These are phyloP conservation scores for Echites panduratus DNA, from an alignment of 257 asterid species.

Conservation along the genomic window DNA sequence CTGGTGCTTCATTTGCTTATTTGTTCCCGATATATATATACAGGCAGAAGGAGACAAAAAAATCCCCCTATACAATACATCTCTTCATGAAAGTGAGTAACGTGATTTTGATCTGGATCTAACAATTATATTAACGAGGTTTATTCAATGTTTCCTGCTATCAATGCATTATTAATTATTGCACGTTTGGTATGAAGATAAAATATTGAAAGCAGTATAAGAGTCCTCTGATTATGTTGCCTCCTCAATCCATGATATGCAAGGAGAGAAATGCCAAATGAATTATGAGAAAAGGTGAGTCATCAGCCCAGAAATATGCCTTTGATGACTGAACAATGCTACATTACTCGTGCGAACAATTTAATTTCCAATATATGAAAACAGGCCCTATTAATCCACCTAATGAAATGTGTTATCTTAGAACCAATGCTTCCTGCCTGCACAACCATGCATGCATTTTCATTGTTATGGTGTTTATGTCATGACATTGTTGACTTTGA, in stretches of 20 bases:
- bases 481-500: background rate
- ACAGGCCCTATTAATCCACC: background rate
- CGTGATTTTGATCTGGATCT: constrained; percentile 4
- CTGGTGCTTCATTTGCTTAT: background rate
- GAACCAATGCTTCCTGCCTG: background rate
- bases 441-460: background rate
- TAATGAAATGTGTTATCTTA: background rate
- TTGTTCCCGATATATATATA: background rate
- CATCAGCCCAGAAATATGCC: background rate
- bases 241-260: background rate
- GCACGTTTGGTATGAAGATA: background rate
- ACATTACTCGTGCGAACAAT: background rate
- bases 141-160: background rate
- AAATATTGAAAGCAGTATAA: background rate
- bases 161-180: background rate
- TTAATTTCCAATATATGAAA: background rate
- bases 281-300: background rate
- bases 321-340: background rate
- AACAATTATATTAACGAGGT: constrained; percentile 5
- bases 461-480: background rate
- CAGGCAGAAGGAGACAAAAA: background rate
- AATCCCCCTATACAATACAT: too few species aligned
- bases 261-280: background rate
- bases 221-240: background rate
- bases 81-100: background rate